Base-by-base conservation (phyloP, 2,329 filamentous ascomycete species). In the Xylaria multiplex region DNA sequence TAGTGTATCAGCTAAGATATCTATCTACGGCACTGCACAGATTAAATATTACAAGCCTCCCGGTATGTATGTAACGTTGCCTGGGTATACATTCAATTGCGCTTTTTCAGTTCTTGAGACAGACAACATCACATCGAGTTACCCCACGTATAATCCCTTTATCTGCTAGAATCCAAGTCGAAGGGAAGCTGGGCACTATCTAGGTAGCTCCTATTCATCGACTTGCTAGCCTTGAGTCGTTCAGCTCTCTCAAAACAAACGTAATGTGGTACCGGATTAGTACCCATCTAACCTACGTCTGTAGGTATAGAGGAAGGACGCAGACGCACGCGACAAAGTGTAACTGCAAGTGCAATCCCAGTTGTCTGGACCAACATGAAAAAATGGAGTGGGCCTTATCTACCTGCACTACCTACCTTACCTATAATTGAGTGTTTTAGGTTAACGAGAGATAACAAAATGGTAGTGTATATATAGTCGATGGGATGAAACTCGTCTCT, bases 1-100 rank as follows among this genome's bases (percentile, higher is more conserved):
- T 40, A 37, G 35, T 37, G 2, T 13, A 9, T 9, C 35, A 3
- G 7, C 1, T 6, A 13, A 37, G 35, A 8, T 37, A 37, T 27
- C 27, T 27, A 27, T 27, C 27, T 27, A 27, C 27, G 27, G 27
- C 27, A 27, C 27, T 27, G 27, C 27, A 27, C 27, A 27, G 5
- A 27, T 27, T 27, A 27, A 27, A 27, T 27, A 27, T 27, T 27
- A 27, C 27, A 27, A 37, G 11, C 19, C 19, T 19, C 19, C 19
- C 19, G 19, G 35, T 37, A 37, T 37, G 55, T 65, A 74, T 74
- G 72, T 74, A 74, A 74, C 72, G 72, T 74, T 74, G 72, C 72
- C 69, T 57, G 5, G 27, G 27, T 27, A 60, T 46, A 45, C 56
- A 37, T 27, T 37, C 32, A 40, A 11, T 40, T 3, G 9, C 37